Evolutionary conservation across 257 asterid genomes (phyloP).

Genomic region (Forsythia viridissima): DNA sequence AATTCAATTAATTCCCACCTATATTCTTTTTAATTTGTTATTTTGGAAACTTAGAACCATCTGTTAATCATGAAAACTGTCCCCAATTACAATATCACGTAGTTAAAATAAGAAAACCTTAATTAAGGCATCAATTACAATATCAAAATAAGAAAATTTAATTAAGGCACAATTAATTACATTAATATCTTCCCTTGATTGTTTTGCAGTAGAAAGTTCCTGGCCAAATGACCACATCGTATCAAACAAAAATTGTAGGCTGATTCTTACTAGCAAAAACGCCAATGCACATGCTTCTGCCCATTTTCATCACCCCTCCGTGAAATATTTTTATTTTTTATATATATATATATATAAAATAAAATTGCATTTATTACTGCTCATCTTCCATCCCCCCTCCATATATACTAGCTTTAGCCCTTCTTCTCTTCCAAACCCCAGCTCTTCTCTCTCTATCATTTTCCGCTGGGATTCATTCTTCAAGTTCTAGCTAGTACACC

Average conservation of each 20-base stretch:
- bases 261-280: neutral
- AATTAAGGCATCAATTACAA: too few relatives aligned
- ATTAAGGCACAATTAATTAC: neutral
- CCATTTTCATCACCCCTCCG: neutral
- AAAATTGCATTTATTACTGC: neutral
- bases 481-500: neutral
- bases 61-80: too few relatives aligned
- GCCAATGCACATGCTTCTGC: neutral
- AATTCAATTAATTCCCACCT: too few relatives aligned
- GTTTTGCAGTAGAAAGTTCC: neutral
- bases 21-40: too few relatives aligned
- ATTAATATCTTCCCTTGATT: neutral
- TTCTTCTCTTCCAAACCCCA: slow-evolving; percentile 9
- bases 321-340: neutral
- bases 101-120: too few relatives aligned
- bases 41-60: too few relatives aligned
- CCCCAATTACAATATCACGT: too few relatives aligned
- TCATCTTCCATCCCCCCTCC: neutral
- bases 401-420: slow-evolving; percentile 17
- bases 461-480: neutral
- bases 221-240: neutral
- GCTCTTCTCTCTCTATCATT: neutral
- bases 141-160: too few relatives aligned
- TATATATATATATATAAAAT: too few relatives aligned
- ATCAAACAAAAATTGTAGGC: neutral